Base-by-base conservation (phyloP, 2,329 filamentous ascomycete species). In the Neopestalotiopsis rosae region DNA sequence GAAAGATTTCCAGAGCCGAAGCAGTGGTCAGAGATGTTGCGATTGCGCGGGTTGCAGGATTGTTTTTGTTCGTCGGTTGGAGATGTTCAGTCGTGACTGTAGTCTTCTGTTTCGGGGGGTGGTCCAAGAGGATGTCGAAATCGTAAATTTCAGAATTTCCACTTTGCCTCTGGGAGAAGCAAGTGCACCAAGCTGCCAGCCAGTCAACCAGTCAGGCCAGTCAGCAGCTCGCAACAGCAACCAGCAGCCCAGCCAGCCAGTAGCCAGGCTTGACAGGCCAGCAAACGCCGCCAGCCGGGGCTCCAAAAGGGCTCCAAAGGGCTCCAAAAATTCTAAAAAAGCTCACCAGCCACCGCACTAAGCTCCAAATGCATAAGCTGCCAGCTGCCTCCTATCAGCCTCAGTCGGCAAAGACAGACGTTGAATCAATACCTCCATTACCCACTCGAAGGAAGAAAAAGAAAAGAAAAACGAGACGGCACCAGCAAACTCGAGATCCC, bases 101-200 rank as follows among this genome's bases (percentile, higher is more conserved):
- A 20, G 45, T 59, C 30, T 24, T 59, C 57, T 59, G 24, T 59
- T 59, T 17, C 30, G 24, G 30, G 13, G 30, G 24, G 24, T n/a
- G 24, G 57, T 28, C 57, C 57, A 59, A 59, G 57, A 59, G 57
- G 57, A 24, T 62, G 59, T 62, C 59, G 30, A 62, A 62, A 62
- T 62, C 59, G 59, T 62, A 62, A 62, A 62, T 62, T 62, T 62
- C 59, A 40, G 59, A 62, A 62, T 62, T 62, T 62, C 59, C 59
- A 62, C 59, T 62, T 62, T 62, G 30, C 32, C 59, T 24, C 45
- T 17, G 45, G 45, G 17, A 52, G 45, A 52, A 52, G 45, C 45
- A 52, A 52, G 45, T 52, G 45, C 45, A 52, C 17, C 45, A n/a
- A 52, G 45, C 45, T 52, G 45, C 57, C 45, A 52, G 45, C 45